A percentile compares a stretch with the other conserved stretches of the same genome.
Conservation (phyloP, 768 basidiomycete genomes). For the Hebeloma cylindrosporum region DNA sequence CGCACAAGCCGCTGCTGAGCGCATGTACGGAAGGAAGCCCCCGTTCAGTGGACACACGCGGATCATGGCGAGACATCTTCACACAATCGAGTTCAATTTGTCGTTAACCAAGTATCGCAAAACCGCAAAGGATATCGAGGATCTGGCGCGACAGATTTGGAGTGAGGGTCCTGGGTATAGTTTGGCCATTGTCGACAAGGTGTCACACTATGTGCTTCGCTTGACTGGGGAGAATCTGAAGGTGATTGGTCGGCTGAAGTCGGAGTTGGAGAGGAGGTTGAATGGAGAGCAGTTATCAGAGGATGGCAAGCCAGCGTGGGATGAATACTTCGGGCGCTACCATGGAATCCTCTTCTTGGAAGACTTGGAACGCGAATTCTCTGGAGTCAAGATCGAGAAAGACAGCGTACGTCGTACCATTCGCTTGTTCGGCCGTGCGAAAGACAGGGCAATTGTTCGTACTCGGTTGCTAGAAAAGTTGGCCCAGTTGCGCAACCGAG, state of each 20-base stretch:
- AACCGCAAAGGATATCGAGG: constrained; percentile 44
- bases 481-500: constrained; percentile 40
- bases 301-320: constrained; percentile 60
- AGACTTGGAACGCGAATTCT: constrained; percentile 37
- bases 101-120: constrained; percentile 35
- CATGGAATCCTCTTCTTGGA: constrained; percentile 47
- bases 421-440: constrained; percentile 52
- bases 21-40: constrained; percentile 48
- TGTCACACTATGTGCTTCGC: constrained; percentile 36
- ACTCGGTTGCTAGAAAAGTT: constrained; percentile 49
- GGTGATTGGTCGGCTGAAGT: constrained; percentile 55
- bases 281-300: constrained; percentile 58
- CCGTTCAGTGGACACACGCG: constrained; percentile 43
- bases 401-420: constrained; percentile 44
- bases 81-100: constrained; percentile 50
- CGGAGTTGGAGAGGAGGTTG: constrained; percentile 58
- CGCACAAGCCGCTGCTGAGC: constrained; percentile 50
- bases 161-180: constrained; percentile 28
- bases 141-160: constrained; percentile 40
- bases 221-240: constrained; percentile 51
- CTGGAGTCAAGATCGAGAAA: constrained; percentile 43
- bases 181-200: constrained; percentile 22
- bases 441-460: constrained; percentile 40
- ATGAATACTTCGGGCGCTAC: constrained; percentile 52
- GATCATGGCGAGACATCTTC: constrained; percentile 54